phyloP scores from a whole-genome alignment of 78 protist species.

The Corallochytrium limacisporum region DNA sequence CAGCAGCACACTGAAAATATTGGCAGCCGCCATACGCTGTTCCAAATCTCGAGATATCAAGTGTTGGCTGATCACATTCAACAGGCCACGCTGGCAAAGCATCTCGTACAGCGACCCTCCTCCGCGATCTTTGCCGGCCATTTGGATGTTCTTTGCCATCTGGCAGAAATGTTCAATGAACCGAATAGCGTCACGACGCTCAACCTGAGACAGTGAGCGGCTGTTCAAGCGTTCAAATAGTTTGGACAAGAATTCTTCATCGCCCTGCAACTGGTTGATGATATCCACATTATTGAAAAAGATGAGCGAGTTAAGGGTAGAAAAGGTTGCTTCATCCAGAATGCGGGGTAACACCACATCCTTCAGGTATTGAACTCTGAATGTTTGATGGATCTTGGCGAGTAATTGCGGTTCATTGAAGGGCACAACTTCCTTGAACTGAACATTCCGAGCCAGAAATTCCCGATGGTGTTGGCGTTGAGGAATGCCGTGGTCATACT shows the following conservation, averaged over 20 bases:
- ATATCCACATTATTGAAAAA: constrained; percentile 58
- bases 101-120: no score
- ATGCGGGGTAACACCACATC: constrained; percentile 65
- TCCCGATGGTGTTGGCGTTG: constrained; percentile 38
- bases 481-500: constrained; percentile 65
- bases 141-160: no score
- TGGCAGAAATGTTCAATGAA: no score
- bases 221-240: neutral
- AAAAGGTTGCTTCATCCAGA: constrained; percentile 64
- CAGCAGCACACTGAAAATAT: no score
- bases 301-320: constrained; percentile 45
- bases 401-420: constrained; percentile 11
- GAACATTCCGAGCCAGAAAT: constrained; percentile 10
- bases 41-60: no score
- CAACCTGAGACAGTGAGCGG: neutral
- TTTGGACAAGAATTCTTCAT: constrained; percentile 14
- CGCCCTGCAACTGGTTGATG: constrained; percentile 20
- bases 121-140: no score
- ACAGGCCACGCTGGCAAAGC: no score
- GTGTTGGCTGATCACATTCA: no score
- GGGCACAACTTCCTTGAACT: constrained; percentile 53
- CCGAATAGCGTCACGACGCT: no score
- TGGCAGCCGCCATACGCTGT: no score
- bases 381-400: constrained; percentile 57
- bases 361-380: constrained; percentile 60